These are phyloP conservation scores for Salvia rosmarinus DNA, from an alignment of 257 asterid species.

Conservation along the genomic window DNA sequence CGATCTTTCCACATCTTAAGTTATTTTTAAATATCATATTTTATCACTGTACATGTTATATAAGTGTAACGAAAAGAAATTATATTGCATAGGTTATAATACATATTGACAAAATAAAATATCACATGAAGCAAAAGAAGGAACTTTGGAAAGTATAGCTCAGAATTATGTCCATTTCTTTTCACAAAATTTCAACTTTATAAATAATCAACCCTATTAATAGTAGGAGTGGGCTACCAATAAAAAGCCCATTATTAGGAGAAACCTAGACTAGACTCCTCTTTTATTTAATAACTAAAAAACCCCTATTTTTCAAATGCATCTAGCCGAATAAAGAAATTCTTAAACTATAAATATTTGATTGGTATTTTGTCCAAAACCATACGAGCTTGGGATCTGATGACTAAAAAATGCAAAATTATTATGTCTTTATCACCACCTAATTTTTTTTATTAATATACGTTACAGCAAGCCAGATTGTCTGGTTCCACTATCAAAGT, in stretches of 20 bases:
- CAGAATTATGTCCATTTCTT: background rate
- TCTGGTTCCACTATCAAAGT: constrained; percentile 59
- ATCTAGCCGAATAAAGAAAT: constrained; percentile 33
- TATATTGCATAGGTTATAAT: background rate
- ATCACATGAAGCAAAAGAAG: background rate
- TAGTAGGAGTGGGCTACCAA: constrained; percentile 19
- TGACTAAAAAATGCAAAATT: constrained; percentile 39
- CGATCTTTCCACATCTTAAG: background rate
- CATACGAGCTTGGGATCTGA: constrained; percentile 61
- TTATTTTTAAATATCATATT: too few relatives aligned
- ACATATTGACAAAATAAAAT: background rate
- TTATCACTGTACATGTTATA: too few relatives aligned
- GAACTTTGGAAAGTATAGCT: background rate
- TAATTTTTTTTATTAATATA: constrained; percentile 23
- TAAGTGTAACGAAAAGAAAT: background rate
- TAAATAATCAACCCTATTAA: background rate
- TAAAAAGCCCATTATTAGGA: constrained; percentile 37
- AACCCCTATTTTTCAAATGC: constrained; percentile 14
- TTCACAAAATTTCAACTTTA: background rate
- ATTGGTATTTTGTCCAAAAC: constrained; percentile 36
- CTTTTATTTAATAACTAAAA: background rate
- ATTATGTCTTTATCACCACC: constrained; percentile 40
- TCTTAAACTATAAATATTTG: constrained; percentile 10
- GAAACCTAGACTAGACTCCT: constrained; percentile 1
- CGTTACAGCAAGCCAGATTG: constrained; percentile 47